phyloP scores from a whole-genome alignment of 2,329 filamentous ascomycete genomes.

The Coleophoma crateriformis region DNA sequence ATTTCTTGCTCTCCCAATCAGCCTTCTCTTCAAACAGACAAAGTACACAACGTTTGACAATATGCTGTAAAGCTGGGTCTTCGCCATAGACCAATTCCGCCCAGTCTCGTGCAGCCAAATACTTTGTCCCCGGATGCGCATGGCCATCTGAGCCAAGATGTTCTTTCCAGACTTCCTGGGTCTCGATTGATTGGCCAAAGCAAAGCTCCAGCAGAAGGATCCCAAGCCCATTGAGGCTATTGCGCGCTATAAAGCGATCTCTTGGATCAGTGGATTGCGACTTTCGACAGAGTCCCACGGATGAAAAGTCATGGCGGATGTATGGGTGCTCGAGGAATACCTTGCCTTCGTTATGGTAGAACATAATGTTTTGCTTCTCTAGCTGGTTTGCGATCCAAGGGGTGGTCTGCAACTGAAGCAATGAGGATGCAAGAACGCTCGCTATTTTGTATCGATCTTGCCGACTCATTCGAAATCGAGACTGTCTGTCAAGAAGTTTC shows the following conservation, averaged over 20 bases:
- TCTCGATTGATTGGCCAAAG: slow-evolving; percentile 17
- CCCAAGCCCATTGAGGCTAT: slow-evolving; percentile 12
- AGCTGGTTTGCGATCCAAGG: slow-evolving; percentile 16
- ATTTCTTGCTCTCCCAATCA: slow-evolving; percentile 14
- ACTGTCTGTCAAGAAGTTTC: slow-evolving; percentile 5
- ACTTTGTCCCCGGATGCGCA: slow-evolving; percentile 10
- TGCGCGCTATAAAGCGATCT: slow-evolving; percentile 3
- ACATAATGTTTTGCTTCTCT: slow-evolving; percentile 18
- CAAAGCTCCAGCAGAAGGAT: slow-evolving; percentile 21
- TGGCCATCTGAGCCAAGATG: slow-evolving; percentile 11
- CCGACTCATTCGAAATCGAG: slow-evolving; percentile 5
- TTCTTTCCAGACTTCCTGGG: slow-evolving; percentile 7
- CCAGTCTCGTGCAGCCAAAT: slow-evolving; percentile 15
- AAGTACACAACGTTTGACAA: slow-evolving; percentile 15
- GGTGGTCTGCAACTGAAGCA: slow-evolving; percentile 17
- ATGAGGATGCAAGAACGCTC: slow-evolving; percentile 14
- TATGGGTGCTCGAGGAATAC: slow-evolving; percentile 14
- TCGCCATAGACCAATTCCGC: slow-evolving; percentile 13
- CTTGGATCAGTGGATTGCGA: neutral
- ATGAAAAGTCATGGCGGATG: slow-evolving; percentile 8
- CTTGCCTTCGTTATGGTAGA: slow-evolving; percentile 7
- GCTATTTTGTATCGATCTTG: slow-evolving; percentile 17
- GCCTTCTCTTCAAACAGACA: slow-evolving; percentile 14
- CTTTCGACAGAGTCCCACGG: neutral
- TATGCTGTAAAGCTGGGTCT: slow-evolving; percentile 11